Percentiles rank a stretch among this genome's conserved stretches.
phyloP scores from a whole-genome alignment of 2,329 filamentous ascomycete species.

The Myriosclerotinia curreyana region DNA sequence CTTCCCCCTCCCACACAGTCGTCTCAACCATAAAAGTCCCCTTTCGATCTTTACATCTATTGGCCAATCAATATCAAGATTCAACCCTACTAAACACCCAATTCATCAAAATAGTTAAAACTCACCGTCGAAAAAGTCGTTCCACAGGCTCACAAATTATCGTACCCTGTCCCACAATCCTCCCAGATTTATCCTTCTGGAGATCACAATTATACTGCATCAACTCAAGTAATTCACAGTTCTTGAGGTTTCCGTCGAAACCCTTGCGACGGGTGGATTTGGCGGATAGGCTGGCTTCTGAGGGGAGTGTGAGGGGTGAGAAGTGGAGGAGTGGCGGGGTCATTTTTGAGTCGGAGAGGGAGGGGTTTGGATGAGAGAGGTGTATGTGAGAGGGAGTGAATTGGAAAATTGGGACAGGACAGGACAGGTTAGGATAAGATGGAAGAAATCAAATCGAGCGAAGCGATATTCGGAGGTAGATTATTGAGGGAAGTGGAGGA shows the following conservation, averaged over 20 bases:
- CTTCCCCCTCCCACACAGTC: conserved; percentile 55
- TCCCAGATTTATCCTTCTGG: conserved; percentile 46
- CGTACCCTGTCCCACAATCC: conserved; percentile 42
- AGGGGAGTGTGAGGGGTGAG: conserved; percentile 50
- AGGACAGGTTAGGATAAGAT: conserved; percentile 19
- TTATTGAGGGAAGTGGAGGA: conserved; percentile 56
- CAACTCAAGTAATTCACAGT: conserved; percentile 42
- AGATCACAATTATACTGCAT: conserved; percentile 47
- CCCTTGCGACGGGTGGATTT: conserved; percentile 46
- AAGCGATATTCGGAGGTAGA: conserved; percentile 44
- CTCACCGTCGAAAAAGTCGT: conserved; percentile 59
- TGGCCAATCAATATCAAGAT: conserved; percentile 20
- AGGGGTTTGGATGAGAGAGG: background rate
- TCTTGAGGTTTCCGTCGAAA: conserved; percentile 54
- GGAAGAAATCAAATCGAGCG: conserved; percentile 24
- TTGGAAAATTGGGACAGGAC: background rate
- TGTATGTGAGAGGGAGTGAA: background rate
- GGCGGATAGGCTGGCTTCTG: conserved; percentile 33
- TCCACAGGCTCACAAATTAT: conserved; percentile 53
- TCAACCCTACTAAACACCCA: conserved; percentile 12
- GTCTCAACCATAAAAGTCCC: conserved; percentile 61
- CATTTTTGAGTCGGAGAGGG: conserved; percentile 45
- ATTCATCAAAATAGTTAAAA: conserved; percentile 20
- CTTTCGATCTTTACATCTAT: conserved; percentile 57
- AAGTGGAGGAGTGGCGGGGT: conserved; percentile 57